Evolutionary conservation across 495 filamentous ascomycete species (phyloP).

Genomic region (Podospora conica): DNA sequence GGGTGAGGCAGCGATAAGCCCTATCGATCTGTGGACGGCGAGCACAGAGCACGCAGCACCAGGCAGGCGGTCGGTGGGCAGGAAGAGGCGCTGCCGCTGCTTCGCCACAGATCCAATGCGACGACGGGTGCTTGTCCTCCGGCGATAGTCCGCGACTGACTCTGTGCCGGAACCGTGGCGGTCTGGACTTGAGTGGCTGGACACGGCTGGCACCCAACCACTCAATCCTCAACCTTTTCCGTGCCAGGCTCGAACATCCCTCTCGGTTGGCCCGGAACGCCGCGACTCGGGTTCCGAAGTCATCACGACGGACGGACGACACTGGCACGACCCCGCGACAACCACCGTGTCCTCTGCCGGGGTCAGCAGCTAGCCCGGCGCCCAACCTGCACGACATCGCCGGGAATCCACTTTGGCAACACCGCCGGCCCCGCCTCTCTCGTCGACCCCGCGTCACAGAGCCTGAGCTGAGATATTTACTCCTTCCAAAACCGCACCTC

Average conservation of each 20-base stretch:
- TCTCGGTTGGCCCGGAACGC: background rate
- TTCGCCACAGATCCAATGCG: conserved; percentile 8
- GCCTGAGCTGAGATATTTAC: background rate
- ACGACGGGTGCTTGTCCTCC: background rate
- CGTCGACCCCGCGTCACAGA: conserved; percentile 1
- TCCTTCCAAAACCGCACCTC: background rate
- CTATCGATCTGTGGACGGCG: background rate
- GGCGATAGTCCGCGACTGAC: background rate
- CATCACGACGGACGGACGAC: background rate
- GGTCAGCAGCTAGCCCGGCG: background rate
- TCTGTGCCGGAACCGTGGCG: background rate
- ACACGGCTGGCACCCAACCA: background rate
- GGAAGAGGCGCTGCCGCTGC: conserved; percentile 1
- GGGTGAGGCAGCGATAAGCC: conserved; percentile 3
- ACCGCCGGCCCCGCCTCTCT: background rate
- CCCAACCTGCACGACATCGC: conserved; percentile 10
- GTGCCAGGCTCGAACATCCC: background rate
- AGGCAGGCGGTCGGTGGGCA: no score
- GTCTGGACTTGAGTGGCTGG: conserved; percentile 7
- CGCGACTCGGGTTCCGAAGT: background rate
- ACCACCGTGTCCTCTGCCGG: conserved; percentile 8
- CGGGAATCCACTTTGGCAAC: background rate
- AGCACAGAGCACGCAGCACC: conserved; percentile 5
- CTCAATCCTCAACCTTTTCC: background rate
- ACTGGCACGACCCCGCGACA: background rate